Evolutionary conservation across 345 rosid genomes (phyloP), one percentile per base, ranked within the genome.

Genomic region (Moricandia arvensis): DNA sequence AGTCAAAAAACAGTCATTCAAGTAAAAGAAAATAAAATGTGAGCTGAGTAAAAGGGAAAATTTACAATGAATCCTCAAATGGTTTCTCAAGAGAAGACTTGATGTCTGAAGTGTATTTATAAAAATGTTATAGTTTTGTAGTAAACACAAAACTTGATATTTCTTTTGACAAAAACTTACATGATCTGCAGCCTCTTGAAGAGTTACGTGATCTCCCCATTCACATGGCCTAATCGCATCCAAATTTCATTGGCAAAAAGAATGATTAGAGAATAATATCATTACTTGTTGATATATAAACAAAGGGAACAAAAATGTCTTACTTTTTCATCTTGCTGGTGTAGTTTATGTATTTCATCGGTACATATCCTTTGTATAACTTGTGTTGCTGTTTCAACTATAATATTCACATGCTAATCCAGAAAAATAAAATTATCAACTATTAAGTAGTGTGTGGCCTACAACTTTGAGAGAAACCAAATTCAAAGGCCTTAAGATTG

Each of bases 121-220:
- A 45, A 11, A 11, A 69, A 27, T 27, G 11, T 35, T 26, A 31
- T 31, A 64, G 51, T 58, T 37, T 27, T 35, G 31, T 64, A 34
- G 31, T 34, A 45, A 62, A 72, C 68, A 72, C 59, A 17, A 67
- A n/a, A 33, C n/a, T 24, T 5, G 72, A 17, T 30, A n/a, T 65
- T 12, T 55, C 17, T 51, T 16, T 24, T 12, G 55, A 15, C 7
- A n/a, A n/a, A 43, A 7, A 84, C 91, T 88, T 82, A 91, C 98
- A 60, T 86, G 79, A 85, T 93, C 98, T 97, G n/a, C n/a, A n/a
- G n/a, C 97, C 71, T 96, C 98, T 86, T 93, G 98, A 59, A 91
- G 83, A 72, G 97, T 93, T 16, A 93, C 80, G 79, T 93, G 98
- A 80, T 93, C 98, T 51, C 98, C 98, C 98, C 91, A n/a, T n/a